These are phyloP conservation scores for Alisma plantagoaquatica DNA, from an alignment of 106 monocot genomes.

Conservation along the genomic window DNA sequence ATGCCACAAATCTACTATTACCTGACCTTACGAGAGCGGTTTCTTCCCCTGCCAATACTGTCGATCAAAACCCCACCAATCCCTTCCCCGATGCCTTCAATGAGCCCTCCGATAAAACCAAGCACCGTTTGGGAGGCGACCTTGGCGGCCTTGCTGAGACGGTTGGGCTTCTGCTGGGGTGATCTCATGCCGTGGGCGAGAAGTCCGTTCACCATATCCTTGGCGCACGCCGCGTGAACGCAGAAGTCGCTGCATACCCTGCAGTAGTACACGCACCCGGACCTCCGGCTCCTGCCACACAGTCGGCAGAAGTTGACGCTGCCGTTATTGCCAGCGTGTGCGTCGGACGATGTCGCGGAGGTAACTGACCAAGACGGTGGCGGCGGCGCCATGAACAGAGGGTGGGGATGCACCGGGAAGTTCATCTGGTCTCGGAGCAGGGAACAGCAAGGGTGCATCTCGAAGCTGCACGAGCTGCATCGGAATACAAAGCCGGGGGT, in stretches of 20 bases:
- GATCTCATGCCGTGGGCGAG: slow-evolving; percentile 32
- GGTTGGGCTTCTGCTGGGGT: slow-evolving; percentile 32
- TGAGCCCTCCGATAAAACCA: slow-evolving; percentile 41
- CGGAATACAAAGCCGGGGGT: slow-evolving; percentile 41
- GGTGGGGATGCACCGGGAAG: slow-evolving; percentile 39
- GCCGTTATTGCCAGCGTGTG: too few relatives aligned
- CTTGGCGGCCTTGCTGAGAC: slow-evolving; percentile 25
- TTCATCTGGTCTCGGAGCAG: slow-evolving; percentile 33
- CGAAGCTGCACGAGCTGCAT: slow-evolving; percentile 47
- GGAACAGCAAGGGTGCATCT: slow-evolving; percentile 67
- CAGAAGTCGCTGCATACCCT: slow-evolving; percentile 24
- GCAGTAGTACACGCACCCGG: slow-evolving; percentile 42
- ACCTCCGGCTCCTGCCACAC: slow-evolving; percentile 30
- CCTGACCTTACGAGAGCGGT: too few relatives aligned
- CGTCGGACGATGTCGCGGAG: too few relatives aligned
- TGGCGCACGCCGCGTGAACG: slow-evolving; percentile 45
- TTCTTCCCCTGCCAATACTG: slow-evolving; percentile 26
- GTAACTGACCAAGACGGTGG: too few relatives aligned
- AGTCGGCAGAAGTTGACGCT: slow-evolving; percentile 23
- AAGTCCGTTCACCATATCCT: slow-evolving; percentile 53
- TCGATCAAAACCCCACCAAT: slow-evolving; percentile 41
- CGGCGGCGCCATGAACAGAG: slow-evolving; percentile 14
- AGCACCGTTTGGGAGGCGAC: slow-evolving; percentile 32
- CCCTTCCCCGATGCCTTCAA: slow-evolving; percentile 85
- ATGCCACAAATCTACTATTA: too few relatives aligned